Evolutionary conservation across 306 rosid species (phyloP).

Genomic region (Sphenostylis stenocarpa): DNA sequence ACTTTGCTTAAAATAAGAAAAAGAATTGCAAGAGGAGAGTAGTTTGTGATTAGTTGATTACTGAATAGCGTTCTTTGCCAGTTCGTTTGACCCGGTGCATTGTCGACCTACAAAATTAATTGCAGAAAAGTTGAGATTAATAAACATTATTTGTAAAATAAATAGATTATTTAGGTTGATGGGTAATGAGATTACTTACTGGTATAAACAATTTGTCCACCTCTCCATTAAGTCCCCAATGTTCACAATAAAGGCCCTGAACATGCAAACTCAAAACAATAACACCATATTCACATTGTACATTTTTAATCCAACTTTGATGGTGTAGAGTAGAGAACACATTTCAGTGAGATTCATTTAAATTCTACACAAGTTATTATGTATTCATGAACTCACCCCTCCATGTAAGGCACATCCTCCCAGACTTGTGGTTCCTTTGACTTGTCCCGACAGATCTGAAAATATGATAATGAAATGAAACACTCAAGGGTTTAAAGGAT

Average conservation of each 20-base stretch:
- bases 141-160: neutral
- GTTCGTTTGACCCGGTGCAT: neutral
- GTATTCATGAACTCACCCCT: slow-evolving; percentile 10
- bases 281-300: neutral
- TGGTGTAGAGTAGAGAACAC: neutral
- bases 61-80: neutral
- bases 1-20: no score
- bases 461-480: neutral
- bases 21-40: neutral
- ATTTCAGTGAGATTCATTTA: neutral
- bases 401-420: neutral
- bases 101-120: slow-evolving; percentile 1
- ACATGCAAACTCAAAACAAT: neutral
- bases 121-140: neutral
- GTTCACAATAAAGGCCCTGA: slow-evolving; percentile 8
- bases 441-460: neutral
- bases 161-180: neutral
- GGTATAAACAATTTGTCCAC: slow-evolving; percentile 20
- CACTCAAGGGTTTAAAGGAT: neutral
- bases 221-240: slow-evolving; percentile 10
- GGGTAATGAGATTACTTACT: neutral
- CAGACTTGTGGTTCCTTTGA: neutral
- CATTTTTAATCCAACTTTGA: neutral
- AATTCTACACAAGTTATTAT: neutral
- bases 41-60: neutral